Evolutionary conservation across 2,329 filamentous ascomycete genomes (phyloP).

Genomic region (Balansia obtecta): DNA sequence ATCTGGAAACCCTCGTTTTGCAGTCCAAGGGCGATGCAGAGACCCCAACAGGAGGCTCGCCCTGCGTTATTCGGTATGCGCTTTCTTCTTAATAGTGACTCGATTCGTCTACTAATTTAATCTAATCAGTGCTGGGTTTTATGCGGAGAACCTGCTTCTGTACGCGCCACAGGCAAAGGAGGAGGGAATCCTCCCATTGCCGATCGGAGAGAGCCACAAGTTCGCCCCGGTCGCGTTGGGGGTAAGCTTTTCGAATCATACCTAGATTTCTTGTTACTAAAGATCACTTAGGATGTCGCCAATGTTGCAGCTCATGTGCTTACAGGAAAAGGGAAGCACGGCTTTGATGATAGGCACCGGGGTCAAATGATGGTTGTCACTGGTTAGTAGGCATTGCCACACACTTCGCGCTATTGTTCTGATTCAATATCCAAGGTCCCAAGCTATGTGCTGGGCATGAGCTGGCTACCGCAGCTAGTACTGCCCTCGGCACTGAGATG

Average conservation of each 20-base stretch:
- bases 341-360: conserved; percentile 36
- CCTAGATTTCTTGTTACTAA: background rate
- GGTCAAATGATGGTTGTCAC: conserved; percentile 40
- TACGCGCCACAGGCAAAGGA: conserved; percentile 32
- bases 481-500: conserved; percentile 26
- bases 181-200: conserved; percentile 31
- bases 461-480: conserved; percentile 31
- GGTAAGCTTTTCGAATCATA: conserved; percentile 14
- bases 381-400: conserved; percentile 14
- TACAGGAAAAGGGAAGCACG: conserved; percentile 32
- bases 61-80: conserved; percentile 30
- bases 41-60: conserved; percentile 26
- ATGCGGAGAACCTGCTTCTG: conserved; percentile 37
- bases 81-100: background rate
- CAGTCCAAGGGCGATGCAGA: conserved; percentile 28
- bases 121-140: conserved; percentile 32
- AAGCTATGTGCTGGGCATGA: conserved; percentile 33
- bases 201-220: conserved; percentile 33
- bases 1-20: conserved; percentile 32
- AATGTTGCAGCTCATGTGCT: conserved; percentile 35
- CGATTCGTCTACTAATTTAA: background rate
- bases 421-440: conserved; percentile 21
- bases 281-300: conserved; percentile 28
- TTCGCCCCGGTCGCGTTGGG: conserved; percentile 37
- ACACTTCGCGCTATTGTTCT: background rate